A percentile compares a stretch with the other conserved stretches of the same genome.
Conservation (phyloP, 2,329 filamentous ascomycete species). For the Colletotrichum sp. region DNA sequence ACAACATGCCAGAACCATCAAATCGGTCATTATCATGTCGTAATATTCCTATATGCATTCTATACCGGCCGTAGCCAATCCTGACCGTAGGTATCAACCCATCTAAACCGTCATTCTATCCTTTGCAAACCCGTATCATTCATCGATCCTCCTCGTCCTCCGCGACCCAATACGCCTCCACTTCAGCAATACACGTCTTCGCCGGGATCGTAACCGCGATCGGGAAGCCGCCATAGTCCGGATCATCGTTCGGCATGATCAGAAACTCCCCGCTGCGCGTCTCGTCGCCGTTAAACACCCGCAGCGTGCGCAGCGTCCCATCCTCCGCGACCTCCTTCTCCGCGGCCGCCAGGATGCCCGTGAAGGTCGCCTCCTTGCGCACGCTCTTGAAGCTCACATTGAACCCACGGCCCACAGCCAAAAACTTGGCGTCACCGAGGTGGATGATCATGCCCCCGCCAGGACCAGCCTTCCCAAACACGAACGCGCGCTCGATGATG, state of each 20-base stretch:
- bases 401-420: constrained; percentile 42
- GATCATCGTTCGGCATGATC: constrained; percentile 62
- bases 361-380: constrained; percentile 36
- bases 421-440: constrained; percentile 36
- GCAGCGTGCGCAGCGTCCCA: constrained; percentile 34
- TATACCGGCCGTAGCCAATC: background rate
- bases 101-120: background rate
- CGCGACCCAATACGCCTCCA: constrained; percentile 39
- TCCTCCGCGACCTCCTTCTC: constrained; percentile 41
- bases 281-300: constrained; percentile 45
- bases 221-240: constrained; percentile 61
- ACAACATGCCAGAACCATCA: background rate
- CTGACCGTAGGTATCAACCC: background rate
- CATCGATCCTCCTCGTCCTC: constrained; percentile 30
- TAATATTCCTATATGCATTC: background rate
- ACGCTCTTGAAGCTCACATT: constrained; percentile 37
- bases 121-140: background rate
- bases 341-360: constrained; percentile 38
- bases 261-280: constrained; percentile 47
- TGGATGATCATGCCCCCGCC: constrained; percentile 45
- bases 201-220: constrained; percentile 60
- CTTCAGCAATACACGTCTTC: constrained; percentile 50
- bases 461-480: constrained; percentile 42
- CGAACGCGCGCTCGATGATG: constrained; percentile 41
- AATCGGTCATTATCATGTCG: background rate